Conservation (phyloP, 164 flowering plant species). For the Paratinospora sagittata region DNA sequence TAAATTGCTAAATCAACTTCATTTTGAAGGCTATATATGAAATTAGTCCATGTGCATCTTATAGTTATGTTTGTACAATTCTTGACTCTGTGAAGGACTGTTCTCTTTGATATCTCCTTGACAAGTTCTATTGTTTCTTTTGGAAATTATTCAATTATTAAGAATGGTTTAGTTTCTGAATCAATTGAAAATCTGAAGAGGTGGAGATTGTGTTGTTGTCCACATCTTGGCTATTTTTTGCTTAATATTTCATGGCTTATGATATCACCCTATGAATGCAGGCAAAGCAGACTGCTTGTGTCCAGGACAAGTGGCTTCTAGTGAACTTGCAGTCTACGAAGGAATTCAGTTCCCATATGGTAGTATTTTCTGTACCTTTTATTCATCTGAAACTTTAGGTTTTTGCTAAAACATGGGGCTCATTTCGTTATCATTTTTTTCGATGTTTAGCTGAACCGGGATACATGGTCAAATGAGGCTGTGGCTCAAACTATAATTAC, state of each 20-base stretch:
- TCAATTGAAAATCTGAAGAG: background rate
- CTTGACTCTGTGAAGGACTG: too few relatives aligned
- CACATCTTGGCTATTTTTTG: background rate
- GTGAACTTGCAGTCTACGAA: conserved; percentile 88
- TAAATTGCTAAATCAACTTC: too few relatives aligned
- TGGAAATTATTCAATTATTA: too few relatives aligned
- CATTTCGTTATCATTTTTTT: conserved; percentile 10
- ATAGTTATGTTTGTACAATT: too few relatives aligned
- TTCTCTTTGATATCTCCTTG: too few relatives aligned
- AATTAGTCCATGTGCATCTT: too few relatives aligned
- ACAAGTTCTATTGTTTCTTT: too few relatives aligned
- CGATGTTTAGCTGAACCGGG: conserved; percentile 73
- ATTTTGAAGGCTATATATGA: too few relatives aligned
- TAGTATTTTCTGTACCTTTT: conserved; percentile 15
- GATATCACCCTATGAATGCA: conserved; percentile 21
- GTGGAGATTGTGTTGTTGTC: background rate
- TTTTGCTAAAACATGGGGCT: conserved; percentile 4
- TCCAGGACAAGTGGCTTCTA: conserved; percentile 75
- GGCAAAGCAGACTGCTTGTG: conserved; percentile 82
- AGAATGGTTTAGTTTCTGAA: background rate
- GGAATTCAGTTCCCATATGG: conserved; percentile 98
- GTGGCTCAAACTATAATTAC: conserved; percentile 79
- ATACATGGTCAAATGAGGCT: conserved; percentile 99
- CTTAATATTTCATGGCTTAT: background rate
- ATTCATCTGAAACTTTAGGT: background rate